These are phyloP conservation scores for Trametes pubescens DNA, from an alignment of 1,284 basidiomycete species.

Conservation along the genomic window DNA sequence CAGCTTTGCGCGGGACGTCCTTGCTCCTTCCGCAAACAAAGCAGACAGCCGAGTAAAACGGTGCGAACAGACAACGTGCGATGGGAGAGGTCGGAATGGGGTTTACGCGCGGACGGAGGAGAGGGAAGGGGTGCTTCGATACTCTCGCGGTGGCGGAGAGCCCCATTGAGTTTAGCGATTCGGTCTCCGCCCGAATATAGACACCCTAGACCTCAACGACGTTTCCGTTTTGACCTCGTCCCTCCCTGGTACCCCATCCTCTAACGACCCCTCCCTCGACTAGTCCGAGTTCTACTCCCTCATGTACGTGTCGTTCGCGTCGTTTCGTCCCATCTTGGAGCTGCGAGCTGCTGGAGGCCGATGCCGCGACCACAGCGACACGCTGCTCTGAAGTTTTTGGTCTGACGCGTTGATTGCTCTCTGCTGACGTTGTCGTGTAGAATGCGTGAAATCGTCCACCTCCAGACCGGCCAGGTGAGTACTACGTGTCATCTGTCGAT, in stretches of 20 bases:
- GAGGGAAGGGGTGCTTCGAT: conserved; percentile 13
- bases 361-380: conserved; percentile 14
- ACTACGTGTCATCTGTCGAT: conserved; percentile 30
- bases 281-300: conserved; percentile 36
- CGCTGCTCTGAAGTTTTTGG: conserved; percentile 27
- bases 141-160: conserved; percentile 23
- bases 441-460: conserved; percentile 98
- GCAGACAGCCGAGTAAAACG: not conserved
- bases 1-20: not conserved
- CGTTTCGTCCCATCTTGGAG: not conserved
- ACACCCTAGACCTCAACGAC: conserved; percentile 39
- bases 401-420: conserved; percentile 21
- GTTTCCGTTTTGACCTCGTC: conserved; percentile 42
- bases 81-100: not conserved
- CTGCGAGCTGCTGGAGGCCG: not conserved
- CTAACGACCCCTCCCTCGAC: conserved; percentile 37
- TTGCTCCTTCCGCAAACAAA: not conserved
- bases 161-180: conserved; percentile 34
- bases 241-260: conserved; percentile 40
- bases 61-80: not conserved
- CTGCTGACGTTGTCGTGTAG: conserved; percentile 53
- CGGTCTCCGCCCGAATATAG: conserved; percentile 36
- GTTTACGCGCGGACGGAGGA: conserved; percentile 13
- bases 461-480: conserved; percentile 92
- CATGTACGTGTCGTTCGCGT: conserved; percentile 40